A percentile compares a stretch with the other conserved stretches of the same genome.
phyloP scores from a whole-genome alignment of 2,329 filamentous ascomycete genomes.

The Cladosporium velox region DNA sequence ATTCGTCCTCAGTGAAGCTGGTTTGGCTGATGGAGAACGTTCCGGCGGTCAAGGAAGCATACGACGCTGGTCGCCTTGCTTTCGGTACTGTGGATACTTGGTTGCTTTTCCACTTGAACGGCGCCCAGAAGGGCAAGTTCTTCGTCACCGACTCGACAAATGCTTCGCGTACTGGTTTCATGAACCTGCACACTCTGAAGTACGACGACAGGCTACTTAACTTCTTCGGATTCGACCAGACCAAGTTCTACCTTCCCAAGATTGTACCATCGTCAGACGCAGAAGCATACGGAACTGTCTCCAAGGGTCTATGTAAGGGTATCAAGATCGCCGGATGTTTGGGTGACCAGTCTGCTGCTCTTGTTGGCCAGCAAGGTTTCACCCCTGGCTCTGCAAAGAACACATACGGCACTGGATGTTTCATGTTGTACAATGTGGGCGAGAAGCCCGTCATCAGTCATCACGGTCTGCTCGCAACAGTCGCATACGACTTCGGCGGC shows the following conservation, averaged over 20 bases:
- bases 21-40: conserved; percentile 76
- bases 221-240: conserved; percentile 73
- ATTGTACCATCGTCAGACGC: conserved; percentile 78
- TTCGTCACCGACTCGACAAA: conserved; percentile 85
- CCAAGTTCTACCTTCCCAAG: conserved; percentile 71
- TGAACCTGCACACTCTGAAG: conserved; percentile 78
- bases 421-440: conserved; percentile 83
- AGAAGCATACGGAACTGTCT: conserved; percentile 64
- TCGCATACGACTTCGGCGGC: conserved; percentile 74
- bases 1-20: conserved; percentile 81
- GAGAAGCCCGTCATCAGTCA: conserved; percentile 77
- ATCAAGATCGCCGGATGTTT: conserved; percentile 76
- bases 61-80: conserved; percentile 72
- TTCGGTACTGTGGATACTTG: conserved; percentile 87
- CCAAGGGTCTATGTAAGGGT: conserved; percentile 64
- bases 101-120: conserved; percentile 80
- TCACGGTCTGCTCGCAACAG: conserved; percentile 76
- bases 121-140: conserved; percentile 64
- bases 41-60: conserved; percentile 67
- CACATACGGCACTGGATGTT: conserved; percentile 84
- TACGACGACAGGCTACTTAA: conserved; percentile 76
- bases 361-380: conserved; percentile 73
- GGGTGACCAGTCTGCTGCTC: conserved; percentile 81
- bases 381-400: conserved; percentile 79
- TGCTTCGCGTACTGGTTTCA: conserved; percentile 90